These are phyloP conservation scores for Heritiera littoralis DNA, from an alignment of 345 rosid genomes.

Conservation along the genomic window DNA sequence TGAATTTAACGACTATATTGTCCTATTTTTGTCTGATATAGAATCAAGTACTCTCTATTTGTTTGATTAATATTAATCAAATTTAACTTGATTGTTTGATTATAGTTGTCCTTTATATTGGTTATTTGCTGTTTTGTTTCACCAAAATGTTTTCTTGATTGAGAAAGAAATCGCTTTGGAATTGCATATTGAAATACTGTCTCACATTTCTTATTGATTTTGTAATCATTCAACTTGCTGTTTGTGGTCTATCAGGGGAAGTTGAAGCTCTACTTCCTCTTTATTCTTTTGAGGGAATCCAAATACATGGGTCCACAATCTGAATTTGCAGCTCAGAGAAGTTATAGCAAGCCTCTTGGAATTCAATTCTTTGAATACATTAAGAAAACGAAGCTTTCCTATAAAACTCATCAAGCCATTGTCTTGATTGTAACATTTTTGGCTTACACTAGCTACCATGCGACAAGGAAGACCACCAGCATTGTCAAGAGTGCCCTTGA, in stretches of 20 bases:
- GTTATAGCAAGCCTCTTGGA: conserved; percentile 59
- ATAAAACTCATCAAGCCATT: conserved; percentile 62
- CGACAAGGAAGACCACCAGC: conserved; percentile 85
- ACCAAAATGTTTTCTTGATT: conserved; percentile 5
- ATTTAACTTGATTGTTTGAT: neutral
- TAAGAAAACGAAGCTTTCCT: conserved; percentile 56
- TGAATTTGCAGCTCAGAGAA: conserved; percentile 30
- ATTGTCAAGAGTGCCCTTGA: conserved; percentile 90
- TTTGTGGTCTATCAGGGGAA: conserved; percentile 19
- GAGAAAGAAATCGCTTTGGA: neutral
- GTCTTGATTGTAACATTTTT: conserved; percentile 82
- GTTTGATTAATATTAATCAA: neutral
- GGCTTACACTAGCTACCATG: conserved; percentile 82
- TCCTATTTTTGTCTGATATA: neutral
- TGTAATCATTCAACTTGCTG: conserved; percentile 20
- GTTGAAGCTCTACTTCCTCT: conserved; percentile 12
- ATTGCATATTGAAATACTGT: neutral
- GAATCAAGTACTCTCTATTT: neutral
- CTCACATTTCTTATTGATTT: neutral
- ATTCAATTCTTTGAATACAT: conserved; percentile 55
- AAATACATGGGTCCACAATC: conserved; percentile 55
- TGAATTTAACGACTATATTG: neutral
- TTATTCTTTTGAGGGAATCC: neutral
- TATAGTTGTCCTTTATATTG: neutral
- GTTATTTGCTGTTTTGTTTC: neutral